Conservation (phyloP, 1,284 basidiomycete species). For the Moesziomyces parantarcticus region DNA sequence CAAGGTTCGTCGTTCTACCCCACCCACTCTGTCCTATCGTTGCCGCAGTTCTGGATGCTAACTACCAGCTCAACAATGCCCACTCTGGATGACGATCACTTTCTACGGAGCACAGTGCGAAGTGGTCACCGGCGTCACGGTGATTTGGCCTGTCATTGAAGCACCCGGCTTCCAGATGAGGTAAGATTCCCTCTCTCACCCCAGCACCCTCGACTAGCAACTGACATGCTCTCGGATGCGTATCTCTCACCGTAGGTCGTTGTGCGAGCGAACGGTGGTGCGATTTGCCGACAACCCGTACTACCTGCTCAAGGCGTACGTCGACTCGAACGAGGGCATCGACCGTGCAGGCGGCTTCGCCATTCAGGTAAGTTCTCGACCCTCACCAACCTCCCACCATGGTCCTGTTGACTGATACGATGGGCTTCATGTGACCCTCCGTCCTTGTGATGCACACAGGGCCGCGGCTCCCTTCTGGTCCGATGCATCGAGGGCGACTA, state of each 20-base stretch:
- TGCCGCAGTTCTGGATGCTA: background rate
- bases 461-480: constrained; percentile 81
- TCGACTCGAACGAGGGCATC: constrained; percentile 85
- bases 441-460: constrained; percentile 64
- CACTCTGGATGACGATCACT: background rate
- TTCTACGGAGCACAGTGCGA: constrained; percentile 39
- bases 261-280: constrained; percentile 63
- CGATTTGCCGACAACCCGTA: constrained; percentile 67
- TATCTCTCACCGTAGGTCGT: constrained; percentile 27
- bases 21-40: background rate
- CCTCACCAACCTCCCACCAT: background rate
- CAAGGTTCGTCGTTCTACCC: constrained; percentile 27
- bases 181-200: constrained; percentile 69
- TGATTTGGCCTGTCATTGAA: constrained; percentile 83
- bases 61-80: background rate
- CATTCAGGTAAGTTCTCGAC: constrained; percentile 76
- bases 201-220: background rate
- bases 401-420: background rate
- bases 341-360: constrained; percentile 95
- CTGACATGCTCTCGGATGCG: background rate
- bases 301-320: constrained; percentile 81
- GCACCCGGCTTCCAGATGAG: constrained; percentile 87
- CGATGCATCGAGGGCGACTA: constrained; percentile 90
- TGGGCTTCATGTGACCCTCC: background rate
- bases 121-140: constrained; percentile 63